These are phyloP conservation scores for Xylogone sp. DNA, from an alignment of 2,329 filamentous ascomycete genomes.

Conservation along the genomic window DNA sequence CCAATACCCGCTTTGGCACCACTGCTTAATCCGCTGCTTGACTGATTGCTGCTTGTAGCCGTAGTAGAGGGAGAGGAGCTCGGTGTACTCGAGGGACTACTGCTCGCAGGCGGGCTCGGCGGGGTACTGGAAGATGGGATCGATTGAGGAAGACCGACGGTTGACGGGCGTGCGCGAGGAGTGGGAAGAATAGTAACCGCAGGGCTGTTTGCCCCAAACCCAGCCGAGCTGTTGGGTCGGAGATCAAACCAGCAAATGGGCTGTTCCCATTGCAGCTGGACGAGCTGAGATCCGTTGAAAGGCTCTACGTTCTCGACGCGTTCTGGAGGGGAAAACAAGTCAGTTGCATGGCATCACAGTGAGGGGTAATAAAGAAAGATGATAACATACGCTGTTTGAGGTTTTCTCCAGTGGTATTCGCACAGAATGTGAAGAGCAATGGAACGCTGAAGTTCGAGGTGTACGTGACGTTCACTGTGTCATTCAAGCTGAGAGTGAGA, in stretches of 20 bases:
- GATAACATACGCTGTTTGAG: neutral
- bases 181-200: neutral
- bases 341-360: neutral
- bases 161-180: neutral
- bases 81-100: too few species aligned
- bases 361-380: neutral
- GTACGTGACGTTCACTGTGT: slow-evolving; percentile 18
- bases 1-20: slow-evolving; percentile 9
- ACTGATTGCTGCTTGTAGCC: neutral
- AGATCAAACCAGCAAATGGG: slow-evolving; percentile 17
- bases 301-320: slow-evolving; percentile 3
- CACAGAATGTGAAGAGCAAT: slow-evolving; percentile 14
- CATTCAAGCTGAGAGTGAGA: slow-evolving; percentile 14
- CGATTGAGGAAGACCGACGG: neutral
- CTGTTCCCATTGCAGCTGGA: slow-evolving; percentile 10
- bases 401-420: slow-evolving; percentile 2
- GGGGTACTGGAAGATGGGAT: too few species aligned
- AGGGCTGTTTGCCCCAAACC: slow-evolving; percentile 12
- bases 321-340: slow-evolving; percentile 6
- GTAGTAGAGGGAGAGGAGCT: neutral
- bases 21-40: neutral
- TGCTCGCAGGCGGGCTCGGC: too few species aligned
- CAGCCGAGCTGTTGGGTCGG: slow-evolving; percentile 9
- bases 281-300: slow-evolving; percentile 12
- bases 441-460: slow-evolving; percentile 12